phyloP scores from a whole-genome alignment of 208 protist species.

The Spongospora subterranea region DNA sequence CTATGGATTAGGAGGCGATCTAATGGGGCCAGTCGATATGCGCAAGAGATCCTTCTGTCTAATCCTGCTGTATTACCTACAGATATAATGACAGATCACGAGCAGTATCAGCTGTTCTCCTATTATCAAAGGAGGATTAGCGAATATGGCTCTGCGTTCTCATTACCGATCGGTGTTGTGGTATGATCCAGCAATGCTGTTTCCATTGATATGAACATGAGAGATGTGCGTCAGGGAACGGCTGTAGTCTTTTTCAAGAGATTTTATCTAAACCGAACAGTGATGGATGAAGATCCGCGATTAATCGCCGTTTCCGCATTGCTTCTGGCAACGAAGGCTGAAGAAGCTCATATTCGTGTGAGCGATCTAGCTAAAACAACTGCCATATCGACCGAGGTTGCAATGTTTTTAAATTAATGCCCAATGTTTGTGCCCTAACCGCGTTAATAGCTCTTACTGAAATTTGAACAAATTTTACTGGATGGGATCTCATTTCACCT shows the following conservation, averaged over 20 bases:
- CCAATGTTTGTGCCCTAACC: not conserved
- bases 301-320: not conserved
- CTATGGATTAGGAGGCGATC: not conserved
- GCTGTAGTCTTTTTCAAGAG: conserved; percentile 46
- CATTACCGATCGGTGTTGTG: not conserved
- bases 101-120: not conserved
- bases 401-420: not conserved
- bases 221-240: not conserved
- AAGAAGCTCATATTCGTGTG: conserved; percentile 39
- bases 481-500: conserved; percentile 12
- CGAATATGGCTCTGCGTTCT: not conserved
- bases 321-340: conserved; percentile 15
- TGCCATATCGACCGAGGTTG: not conserved
- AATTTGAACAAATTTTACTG: conserved; percentile 7
- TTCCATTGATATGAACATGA: not conserved
- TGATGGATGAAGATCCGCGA: conserved; percentile 46
- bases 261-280: conserved; percentile 15
- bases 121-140: conserved; percentile 14
- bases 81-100: not conserved
- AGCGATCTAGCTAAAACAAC: conserved; percentile 6
- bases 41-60: not conserved
- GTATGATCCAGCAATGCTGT: not conserved
- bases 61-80: not conserved
- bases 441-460: not conserved
- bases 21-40: not conserved